A percentile compares a stretch with the other conserved stretches of the same genome.
Evolutionary conservation across 225 moss, liverwort and hornwort species (phyloP).

Genomic region (Physcomitrellopsis africana): DNA sequence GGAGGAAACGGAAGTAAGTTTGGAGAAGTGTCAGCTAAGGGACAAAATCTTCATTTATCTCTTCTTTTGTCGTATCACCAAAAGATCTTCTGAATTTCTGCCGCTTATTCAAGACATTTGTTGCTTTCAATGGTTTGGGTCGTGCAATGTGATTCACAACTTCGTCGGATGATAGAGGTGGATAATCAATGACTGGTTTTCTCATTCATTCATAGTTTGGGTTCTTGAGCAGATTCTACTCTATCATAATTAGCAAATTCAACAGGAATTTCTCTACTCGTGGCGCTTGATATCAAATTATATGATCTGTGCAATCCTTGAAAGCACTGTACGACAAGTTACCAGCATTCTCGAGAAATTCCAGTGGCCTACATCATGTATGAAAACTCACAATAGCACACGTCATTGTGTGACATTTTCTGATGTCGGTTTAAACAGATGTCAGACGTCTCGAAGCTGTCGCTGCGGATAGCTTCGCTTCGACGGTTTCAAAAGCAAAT

Average conservation of each 20-base stretch:
- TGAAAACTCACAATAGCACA: conserved; percentile 13
- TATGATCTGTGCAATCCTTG: conserved; percentile 49
- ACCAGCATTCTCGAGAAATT: conserved; percentile 29
- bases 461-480: neutral
- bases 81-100: neutral
- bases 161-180: neutral
- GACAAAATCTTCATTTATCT: conserved; percentile 17
- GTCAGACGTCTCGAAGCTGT: conserved; percentile 27
- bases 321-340: conserved; percentile 19
- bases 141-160: conserved; percentile 1
- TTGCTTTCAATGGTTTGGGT: conserved; percentile 11
- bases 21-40: conserved; percentile 46
- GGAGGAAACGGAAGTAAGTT: conserved; percentile 40
- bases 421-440: neutral
- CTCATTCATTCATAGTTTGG: conserved; percentile 31
- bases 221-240: conserved; percentile 42
- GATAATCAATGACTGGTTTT: conserved; percentile 3
- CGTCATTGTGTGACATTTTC: conserved; percentile 31
- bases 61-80: neutral
- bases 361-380: conserved; percentile 19
- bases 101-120: neutral
- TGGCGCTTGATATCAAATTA: conserved; percentile 52
- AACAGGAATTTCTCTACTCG: conserved; percentile 40
- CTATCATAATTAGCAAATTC: conserved; percentile 42
- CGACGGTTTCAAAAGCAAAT: neutral